phyloP scores from a whole-genome alignment of 441 rosid genomes.

The Syzygium syzygioides region DNA sequence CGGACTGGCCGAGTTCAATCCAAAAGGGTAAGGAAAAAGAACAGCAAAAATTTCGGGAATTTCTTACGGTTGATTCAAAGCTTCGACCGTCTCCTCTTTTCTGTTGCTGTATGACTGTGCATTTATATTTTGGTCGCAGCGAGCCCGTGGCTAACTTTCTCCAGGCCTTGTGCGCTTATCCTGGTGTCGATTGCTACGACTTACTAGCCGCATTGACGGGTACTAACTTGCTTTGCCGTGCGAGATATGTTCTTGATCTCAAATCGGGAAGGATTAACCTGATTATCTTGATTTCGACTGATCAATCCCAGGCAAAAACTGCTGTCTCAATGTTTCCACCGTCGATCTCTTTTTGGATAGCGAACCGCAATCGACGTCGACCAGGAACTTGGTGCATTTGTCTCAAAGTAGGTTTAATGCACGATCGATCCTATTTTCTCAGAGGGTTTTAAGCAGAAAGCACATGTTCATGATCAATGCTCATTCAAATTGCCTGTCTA shows the following conservation, averaged over 20 bases:
- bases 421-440: background rate
- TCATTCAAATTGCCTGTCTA: background rate
- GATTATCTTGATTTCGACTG: background rate
- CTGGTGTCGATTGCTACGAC: conserved; percentile 68
- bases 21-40: conserved; percentile 45
- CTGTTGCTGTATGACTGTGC: background rate
- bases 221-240: background rate
- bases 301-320: conserved; percentile 50
- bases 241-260: background rate
- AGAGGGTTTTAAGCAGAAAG: background rate
- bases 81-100: background rate
- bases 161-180: conserved; percentile 43
- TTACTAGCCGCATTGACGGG: conserved; percentile 29
- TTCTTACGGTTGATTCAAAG: background rate
- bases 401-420: conserved; percentile 56
- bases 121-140: conserved; percentile 24
- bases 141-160: conserved; percentile 32
- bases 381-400: conserved; percentile 87
- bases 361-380: conserved; percentile 81
- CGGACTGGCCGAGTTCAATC: conserved; percentile 80
- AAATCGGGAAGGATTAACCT: background rate
- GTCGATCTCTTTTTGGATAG: conserved; percentile 47
- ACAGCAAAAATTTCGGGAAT: background rate
- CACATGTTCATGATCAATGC: background rate
- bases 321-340: conserved; percentile 78